A percentile compares a stretch with the other conserved stretches of the same genome.
Evolutionary conservation across 2,329 filamentous ascomycete genomes (phyloP).

Genomic region (Fusarium sp.): DNA sequence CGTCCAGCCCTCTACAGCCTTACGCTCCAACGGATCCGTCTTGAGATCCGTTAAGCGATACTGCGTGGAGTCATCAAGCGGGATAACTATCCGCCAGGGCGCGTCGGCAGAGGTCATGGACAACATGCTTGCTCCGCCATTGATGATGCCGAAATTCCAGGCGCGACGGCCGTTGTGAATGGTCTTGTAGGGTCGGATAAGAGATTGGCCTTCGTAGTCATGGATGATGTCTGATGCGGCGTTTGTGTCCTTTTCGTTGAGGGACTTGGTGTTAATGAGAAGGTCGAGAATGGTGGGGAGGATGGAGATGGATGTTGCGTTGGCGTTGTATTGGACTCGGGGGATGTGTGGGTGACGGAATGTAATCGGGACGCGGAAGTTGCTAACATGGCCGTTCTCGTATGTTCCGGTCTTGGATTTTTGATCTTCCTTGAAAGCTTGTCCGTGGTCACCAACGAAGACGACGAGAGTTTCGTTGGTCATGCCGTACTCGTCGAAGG

Average conservation of each 20-base stretch:
- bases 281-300: slow-evolving; percentile 52
- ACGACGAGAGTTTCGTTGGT: slow-evolving; percentile 51
- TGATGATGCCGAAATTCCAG: slow-evolving; percentile 52
- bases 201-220: slow-evolving; percentile 52
- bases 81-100: slow-evolving; percentile 48
- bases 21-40: slow-evolving; percentile 46
- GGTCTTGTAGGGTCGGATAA: slow-evolving; percentile 46
- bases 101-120: slow-evolving; percentile 49
- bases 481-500: slow-evolving; percentile 49
- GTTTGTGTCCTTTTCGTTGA: slow-evolving; percentile 41
- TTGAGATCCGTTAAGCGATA: slow-evolving; percentile 50
- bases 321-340: slow-evolving; percentile 46
- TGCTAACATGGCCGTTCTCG: slow-evolving; percentile 49
- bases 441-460: slow-evolving; percentile 51
- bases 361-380: slow-evolving; percentile 49
- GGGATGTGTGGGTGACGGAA: slow-evolving; percentile 50
- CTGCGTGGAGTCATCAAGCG: slow-evolving; percentile 47
- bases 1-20: slow-evolving; percentile 45
- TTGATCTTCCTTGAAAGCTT: slow-evolving; percentile 50
- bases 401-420: slow-evolving; percentile 48
- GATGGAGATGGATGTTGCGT: slow-evolving; percentile 49
- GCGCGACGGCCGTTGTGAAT: slow-evolving; percentile 42
- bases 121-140: slow-evolving; percentile 50
- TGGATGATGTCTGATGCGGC: slow-evolving; percentile 46
- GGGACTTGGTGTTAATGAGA: slow-evolving; percentile 49